Evolutionary conservation across 2,329 filamentous ascomycete genomes (phyloP).

Genomic region (Cercospora sojina): DNA sequence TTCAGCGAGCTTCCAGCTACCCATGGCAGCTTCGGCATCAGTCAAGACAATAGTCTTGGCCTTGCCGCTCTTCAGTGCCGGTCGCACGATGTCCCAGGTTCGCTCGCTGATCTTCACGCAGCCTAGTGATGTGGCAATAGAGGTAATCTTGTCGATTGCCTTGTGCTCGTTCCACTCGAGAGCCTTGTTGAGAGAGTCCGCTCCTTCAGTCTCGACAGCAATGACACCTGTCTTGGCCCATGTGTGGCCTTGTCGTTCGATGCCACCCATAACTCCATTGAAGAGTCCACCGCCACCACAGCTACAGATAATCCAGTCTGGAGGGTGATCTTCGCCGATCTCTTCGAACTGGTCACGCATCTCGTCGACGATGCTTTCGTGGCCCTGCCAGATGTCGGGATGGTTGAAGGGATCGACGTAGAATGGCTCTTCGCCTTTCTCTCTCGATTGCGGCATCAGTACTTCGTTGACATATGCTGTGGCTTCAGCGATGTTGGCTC

Average conservation of each 20-base stretch:
- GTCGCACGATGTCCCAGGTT: slow-evolving; percentile 64
- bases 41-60: slow-evolving; percentile 64
- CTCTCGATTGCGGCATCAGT: slow-evolving; percentile 47
- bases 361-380: slow-evolving; percentile 59
- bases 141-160: slow-evolving; percentile 69
- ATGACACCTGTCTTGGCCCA: slow-evolving; percentile 54
- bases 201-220: slow-evolving; percentile 73
- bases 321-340: slow-evolving; percentile 48
- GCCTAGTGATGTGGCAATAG: slow-evolving; percentile 71
- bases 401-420: slow-evolving; percentile 73
- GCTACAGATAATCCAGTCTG: slow-evolving; percentile 73
- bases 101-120: slow-evolving; percentile 65
- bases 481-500: slow-evolving; percentile 67
- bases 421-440: slow-evolving; percentile 52
- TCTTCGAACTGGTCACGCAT: slow-evolving; percentile 43
- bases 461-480: slow-evolving; percentile 64
- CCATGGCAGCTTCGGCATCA: slow-evolving; percentile 77
- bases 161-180: slow-evolving; percentile 55
- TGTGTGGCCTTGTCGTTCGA: slow-evolving; percentile 51
- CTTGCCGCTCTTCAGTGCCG: slow-evolving; percentile 40
- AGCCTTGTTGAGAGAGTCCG: slow-evolving; percentile 65
- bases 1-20: slow-evolving; percentile 74
- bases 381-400: slow-evolving; percentile 65
- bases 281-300: slow-evolving; percentile 80
- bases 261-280: slow-evolving; percentile 72